Evolutionary conservation across 208 protist species (phyloP), one percentile per base, ranked within the genome.

Genomic region (Trypanosomatidae sp.): DNA sequence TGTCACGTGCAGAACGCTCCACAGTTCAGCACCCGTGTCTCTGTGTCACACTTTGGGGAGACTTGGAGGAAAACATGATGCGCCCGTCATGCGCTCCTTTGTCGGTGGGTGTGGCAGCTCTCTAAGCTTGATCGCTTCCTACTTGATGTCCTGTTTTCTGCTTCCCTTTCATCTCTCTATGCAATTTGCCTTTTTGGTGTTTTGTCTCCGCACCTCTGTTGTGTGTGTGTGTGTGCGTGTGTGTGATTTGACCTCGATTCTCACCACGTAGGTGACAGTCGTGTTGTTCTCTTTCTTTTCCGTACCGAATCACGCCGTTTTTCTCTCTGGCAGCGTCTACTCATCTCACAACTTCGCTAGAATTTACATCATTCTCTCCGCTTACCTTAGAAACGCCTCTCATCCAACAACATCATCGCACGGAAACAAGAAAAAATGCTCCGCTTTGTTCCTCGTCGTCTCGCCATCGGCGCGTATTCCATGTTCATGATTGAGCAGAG

Each of bases 401-500:
- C 64, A 33, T 68, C 43, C 0, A 59, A 25, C 25, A 36, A 59
- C 22, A 36, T 22, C 55, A 19, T 9, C 13, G 17, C 55, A 9
- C 28, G 13, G 8, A 36, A 22, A 2, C 55, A 70, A 39, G 1
- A 65, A 49, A 64, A 66, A 56, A 95, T 95, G 91, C 74, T 93
- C 53, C 88, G 88, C 59, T 84, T 93, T 56, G 79, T 77, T 66
- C 69, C 81, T 53, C 82, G 80, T 19, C 82, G 87, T 73, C 83
- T 95, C 49, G 91, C 85, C 74, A 85, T 95, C 68, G 83, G 91
- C 39, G 80, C 89, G 41, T 95, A 95, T 65, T 77, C 73, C 13
- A 71, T 96, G 71, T 96, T 96, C 76, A 94, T 96, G 91, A 87
- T 86, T 33, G 91, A 96, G 77, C 89, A 96, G 74, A 94, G 93